These are phyloP conservation scores for Herpetospermum pedunculosum DNA, from an alignment of 306 rosid genomes.

Conservation along the genomic window DNA sequence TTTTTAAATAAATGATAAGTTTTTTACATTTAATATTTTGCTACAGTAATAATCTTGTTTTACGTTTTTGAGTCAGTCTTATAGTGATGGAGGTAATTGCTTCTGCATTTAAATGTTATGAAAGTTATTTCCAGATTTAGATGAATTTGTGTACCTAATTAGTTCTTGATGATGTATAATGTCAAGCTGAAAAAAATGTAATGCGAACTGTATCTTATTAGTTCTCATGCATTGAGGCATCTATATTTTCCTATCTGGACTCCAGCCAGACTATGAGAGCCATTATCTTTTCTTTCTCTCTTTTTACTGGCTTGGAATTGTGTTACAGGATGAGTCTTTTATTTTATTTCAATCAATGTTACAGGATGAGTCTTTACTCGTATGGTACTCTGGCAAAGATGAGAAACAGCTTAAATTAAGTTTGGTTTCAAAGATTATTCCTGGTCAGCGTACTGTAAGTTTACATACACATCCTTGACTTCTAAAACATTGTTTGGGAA, in stretches of 20 bases:
- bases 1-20: not conserved
- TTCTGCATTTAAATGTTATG: not conserved
- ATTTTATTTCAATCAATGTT: not conserved
- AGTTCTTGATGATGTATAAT: not conserved
- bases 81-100: not conserved
- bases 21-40: not conserved
- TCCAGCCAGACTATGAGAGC: not conserved
- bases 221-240: not conserved
- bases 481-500: conserved; percentile 1
- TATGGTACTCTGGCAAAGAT: conserved; percentile 89
- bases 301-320: not conserved
- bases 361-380: conserved; percentile 78
- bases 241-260: not conserved
- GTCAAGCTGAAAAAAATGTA: not conserved
- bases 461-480: conserved; percentile 12
- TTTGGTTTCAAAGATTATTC: conserved; percentile 73
- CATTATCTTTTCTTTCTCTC: conserved; percentile 15
- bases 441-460: conserved; percentile 98
- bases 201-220: not conserved
- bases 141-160: not conserved
- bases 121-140: not conserved
- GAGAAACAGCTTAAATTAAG: conserved; percentile 70
- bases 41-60: not conserved
- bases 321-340: conserved; percentile 58
- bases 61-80: not conserved